Base-by-base conservation (phyloP, 2,329 filamentous ascomycete species). In the Didymella arachidicola region DNA sequence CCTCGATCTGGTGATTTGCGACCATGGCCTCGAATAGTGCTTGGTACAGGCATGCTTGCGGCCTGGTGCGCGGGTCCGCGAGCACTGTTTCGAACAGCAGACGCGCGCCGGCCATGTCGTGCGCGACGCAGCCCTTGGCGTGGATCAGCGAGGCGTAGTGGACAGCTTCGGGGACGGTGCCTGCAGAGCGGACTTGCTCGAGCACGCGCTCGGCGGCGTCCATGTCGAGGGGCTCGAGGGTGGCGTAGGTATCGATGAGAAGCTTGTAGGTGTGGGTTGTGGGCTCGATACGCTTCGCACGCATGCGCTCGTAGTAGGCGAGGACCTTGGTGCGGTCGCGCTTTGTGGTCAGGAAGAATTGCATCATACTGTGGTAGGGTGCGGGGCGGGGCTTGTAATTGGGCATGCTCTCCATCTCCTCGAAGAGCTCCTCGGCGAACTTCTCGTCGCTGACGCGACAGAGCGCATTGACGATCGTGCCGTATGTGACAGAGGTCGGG, bases 341-440 rank as follows among this genome's bases (percentile, higher is more conserved):
- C 86, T 98, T 98, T 54, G 94, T 98, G 57, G 92, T 96, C 67
- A 98, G 83, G 86, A 98, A 99, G 81, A 97, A 98, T 77, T 99
- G 95, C 87, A 99, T 99, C 88, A 99, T 91, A 79, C 92, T 96
- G 83, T 99, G 97, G 84, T 99, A 99, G 0, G 95, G 95, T 25
- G 95, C 95, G 26, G 95, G 93, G 10, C 95, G 90, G 39, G 95
- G 92, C 83, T 97, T 98, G 86, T 99, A 99, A 82, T 99, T 99
- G 57, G 93, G 90, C 89, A 96, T 97, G 45, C 89, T 87, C 82
- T 99, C 95, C 95, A 99, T 99, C 81, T 99, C 95, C 73, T 98
- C 93, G 73, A 99, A 99, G 69, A 98, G 87, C 79, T 98, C 93
- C 74, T 97, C 95, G 27, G 95, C 95, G 75, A 97, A 97, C 74